Base-by-base conservation (phyloP, 2,329 filamentous ascomycete species). In the Talaromyces sp. region DNA sequence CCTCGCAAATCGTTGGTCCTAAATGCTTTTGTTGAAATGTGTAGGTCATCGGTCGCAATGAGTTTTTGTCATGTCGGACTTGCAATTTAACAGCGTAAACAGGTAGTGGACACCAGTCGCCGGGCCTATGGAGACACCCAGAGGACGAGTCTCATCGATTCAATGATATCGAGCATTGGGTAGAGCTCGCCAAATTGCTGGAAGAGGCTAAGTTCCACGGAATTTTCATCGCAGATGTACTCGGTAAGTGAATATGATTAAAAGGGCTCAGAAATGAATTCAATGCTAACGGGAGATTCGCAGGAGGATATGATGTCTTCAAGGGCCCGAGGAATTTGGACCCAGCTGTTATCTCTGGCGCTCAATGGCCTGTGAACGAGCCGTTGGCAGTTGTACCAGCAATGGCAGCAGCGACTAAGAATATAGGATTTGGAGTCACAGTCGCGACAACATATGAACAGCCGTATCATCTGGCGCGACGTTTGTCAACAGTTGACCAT, bases 301-400 rank as follows among this genome's bases (percentile, higher is more conserved):
- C 51, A 70, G 84, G 83, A 3, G 84, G 84, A 5, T 88, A 89
- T 64, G 86, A 90, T 72, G 85, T 89, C 4, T 89, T 88, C 70
- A 83, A 84, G 54, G 81, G 84, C 0, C 82, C 82, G 0, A 70
- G 75, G 3, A 86, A 82, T 54, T 75, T 88, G 2, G 78, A 81
- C 3, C 81, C 86, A 0, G 83, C 85, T 0, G 80, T 87, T 44
- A 67, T 78, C 1, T 82, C 84, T 0, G 86, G 84, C 1, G 84
- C 86, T 0, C 86, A 89, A 68, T 89, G 84, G 80, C 86, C 86
- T 0, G 83, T 88, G n/a, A 88, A 87, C 54, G 86, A 89, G 65
- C 86, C 86, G 0, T 64, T 89, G 1, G 79, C 81, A 1, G 78
- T 85, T 2, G 76, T 89, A 0, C 78, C 85, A 2, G 85, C 86